Evolutionary conservation across 2,329 filamentous ascomycete genomes (phyloP).

Genomic region (Sclerotiophoma versabilis): DNA sequence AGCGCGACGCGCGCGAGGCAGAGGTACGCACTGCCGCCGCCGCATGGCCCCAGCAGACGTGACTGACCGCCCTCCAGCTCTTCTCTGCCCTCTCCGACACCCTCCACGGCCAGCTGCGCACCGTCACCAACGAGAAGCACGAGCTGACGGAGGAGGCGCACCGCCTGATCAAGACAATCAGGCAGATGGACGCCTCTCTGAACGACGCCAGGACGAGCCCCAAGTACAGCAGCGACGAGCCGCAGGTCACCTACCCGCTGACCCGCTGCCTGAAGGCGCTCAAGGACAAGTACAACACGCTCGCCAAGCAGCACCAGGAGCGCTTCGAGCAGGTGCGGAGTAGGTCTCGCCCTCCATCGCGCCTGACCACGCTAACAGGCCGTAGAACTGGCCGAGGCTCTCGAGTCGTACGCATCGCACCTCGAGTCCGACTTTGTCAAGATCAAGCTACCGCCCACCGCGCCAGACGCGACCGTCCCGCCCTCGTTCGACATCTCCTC

Average conservation of each 20-base stretch:
- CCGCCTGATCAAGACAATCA: slow-evolving; percentile 81
- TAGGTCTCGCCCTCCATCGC: slow-evolving; percentile 54
- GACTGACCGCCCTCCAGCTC: slow-evolving; percentile 63
- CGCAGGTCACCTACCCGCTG: slow-evolving; percentile 84
- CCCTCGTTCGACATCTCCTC: slow-evolving; percentile 92
- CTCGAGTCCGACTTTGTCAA: slow-evolving; percentile 88
- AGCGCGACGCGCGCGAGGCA: slow-evolving; percentile 86
- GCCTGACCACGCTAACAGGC: slow-evolving; percentile 21
- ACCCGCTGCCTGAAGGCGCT: slow-evolving; percentile 78
- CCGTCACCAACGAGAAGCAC: slow-evolving; percentile 88
- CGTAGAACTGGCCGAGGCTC: slow-evolving; percentile 86
- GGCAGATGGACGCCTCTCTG: slow-evolving; percentile 91
- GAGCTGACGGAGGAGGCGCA: slow-evolving; percentile 89
- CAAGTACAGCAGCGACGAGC: slow-evolving; percentile 71
- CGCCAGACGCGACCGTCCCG: slow-evolving; percentile 76
- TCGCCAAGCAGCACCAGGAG: slow-evolving; percentile 85
- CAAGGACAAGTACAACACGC: slow-evolving; percentile 83
- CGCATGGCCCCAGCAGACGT: background rate
- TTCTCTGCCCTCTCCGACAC: slow-evolving; percentile 92
- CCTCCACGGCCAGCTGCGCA: slow-evolving; percentile 84
- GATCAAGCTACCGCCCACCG: slow-evolving; percentile 83
- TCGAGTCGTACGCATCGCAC: slow-evolving; percentile 95
- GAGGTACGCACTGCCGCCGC: slow-evolving; percentile 65
- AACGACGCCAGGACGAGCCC: slow-evolving; percentile 74
- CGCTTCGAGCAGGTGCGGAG: slow-evolving; percentile 96